Base-by-base conservation (phyloP, 2,329 filamentous ascomycete species). In the Fusarium sp. region DNA sequence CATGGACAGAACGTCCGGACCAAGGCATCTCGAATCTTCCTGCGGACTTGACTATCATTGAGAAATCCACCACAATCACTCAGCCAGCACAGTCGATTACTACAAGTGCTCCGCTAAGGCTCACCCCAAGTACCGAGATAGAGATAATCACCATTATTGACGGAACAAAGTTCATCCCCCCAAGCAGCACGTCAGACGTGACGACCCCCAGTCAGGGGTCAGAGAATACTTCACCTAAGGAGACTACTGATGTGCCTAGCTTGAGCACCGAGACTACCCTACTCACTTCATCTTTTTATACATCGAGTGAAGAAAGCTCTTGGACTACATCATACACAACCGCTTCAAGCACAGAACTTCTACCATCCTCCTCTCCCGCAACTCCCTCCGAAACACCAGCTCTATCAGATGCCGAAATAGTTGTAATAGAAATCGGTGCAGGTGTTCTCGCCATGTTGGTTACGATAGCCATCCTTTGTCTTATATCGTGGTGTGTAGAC, bases 371-470 rank as follows among this genome's bases (percentile, higher is more conserved):
- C 22, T 35, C 35, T 4, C 10, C 18, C 17, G 13, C n/a, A 8
- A 3, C 9, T 22, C 22, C 10, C 0, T 20, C 45, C 14, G 25
- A 5, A 12, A 20, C 13, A 1, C 9, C 52, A n/a, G 12, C 1
- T 25, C 31, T n/a, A 11, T 39, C 60, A 10, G 5, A 25, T 20
- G 6, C 25, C 1, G 14, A 20, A 18, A 41, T 18, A 25, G 10
- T 25, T 13, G 7, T 12, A 2, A 12, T 52, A 7, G 47, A 20
- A 35, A 7, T 46, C 5, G 29, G 4, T 1, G 20, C 14, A 4
- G 7, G 57, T 0, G 1, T 46, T 3, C 14, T 22, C n/a, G 10
- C 50, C 5, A 2, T 66, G 6, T 18, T 45, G 5, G 7, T 46
- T 2, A 9, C 44, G 3, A 5, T 58, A 12, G 1, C n/a, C 4